phyloP scores from a whole-genome alignment of 179 eudicot species.

The Gypsophila paniculata region DNA sequence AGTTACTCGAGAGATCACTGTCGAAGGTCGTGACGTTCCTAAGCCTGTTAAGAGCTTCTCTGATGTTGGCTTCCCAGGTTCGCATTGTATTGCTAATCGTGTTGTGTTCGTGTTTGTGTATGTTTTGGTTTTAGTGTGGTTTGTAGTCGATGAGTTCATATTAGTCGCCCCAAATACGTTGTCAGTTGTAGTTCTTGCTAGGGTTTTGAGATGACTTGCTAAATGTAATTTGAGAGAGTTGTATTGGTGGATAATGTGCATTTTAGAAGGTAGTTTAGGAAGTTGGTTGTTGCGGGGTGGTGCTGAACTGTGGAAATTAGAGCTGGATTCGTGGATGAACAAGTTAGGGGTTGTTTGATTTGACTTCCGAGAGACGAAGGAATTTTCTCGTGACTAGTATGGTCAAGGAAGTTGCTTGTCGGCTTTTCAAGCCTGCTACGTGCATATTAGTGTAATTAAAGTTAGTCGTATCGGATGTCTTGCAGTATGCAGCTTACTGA shows the following conservation, averaged over 20 bases:
- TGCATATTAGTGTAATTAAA: neutral
- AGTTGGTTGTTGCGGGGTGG: neutral
- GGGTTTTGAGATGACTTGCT: neutral
- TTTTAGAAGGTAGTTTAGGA: neutral
- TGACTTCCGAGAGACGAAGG: neutral
- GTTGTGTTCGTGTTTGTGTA: neutral
- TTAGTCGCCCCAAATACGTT: neutral
- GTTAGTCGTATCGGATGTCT: neutral
- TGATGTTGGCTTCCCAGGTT: conserved; percentile 87
- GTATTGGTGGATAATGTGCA: neutral
- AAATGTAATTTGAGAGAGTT: neutral
- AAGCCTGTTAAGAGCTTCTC: conserved; percentile 64
- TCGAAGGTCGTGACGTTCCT: conserved; percentile 85
- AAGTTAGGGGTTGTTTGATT: neutral
- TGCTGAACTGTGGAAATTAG: neutral
- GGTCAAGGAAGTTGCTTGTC: neutral
- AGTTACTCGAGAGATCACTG: conserved; percentile 59
- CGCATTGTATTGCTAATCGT: neutral
- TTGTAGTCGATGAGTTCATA: neutral
- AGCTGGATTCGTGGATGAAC: neutral
- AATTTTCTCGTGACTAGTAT: too few species aligned
- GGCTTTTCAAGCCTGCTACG: neutral
- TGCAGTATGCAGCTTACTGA: neutral
- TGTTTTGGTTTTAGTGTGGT: neutral
- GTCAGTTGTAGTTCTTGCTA: too few species aligned